Base-by-base conservation (phyloP, 352 stramenopile genomes). In the Globisporangium cystogenes region DNA sequence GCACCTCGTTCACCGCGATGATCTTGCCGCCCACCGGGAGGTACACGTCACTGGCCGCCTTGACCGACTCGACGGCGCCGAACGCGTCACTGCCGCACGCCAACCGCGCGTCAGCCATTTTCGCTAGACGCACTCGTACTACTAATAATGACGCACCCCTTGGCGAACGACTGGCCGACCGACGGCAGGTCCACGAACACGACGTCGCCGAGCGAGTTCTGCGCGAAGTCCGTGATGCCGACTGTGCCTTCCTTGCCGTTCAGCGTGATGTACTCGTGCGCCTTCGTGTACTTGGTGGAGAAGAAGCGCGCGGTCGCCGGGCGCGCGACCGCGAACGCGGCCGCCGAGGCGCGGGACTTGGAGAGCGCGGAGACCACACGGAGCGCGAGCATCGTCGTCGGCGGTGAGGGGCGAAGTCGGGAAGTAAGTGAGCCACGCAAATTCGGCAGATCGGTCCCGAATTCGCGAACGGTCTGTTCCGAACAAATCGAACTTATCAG, bases 31-130 rank as follows among this genome's bases (percentile, higher is more conserved):
- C 70, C 21, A 97, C 90, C 37, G 96, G 96, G 39, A 82, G 74
- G 75, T 99, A 99, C 51, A 99, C 91, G 56, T 99, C 97, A 27
- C 86, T 98, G 24, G 97, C 96, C 45, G 96, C 96, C 85, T 99
- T 99, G 48, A 99, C 96, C 26, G 96, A 99, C 77, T 99, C 97
- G 4, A 99, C 96, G 41, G 90, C 94, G 57, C 94, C 96, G 68
- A 99, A 99, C 31, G 74, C 67, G 31, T 98, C 86, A 41, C 87
- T 97, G 48, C 20, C 12, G 20, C 18, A 16, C 15, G 12, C 14
- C 16, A 41, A 21, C 7, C n/a, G n/a, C n/a, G n/a, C n/a, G n/a
- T n/a, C n/a, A n/a, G n/a, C n/a, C n/a, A n/a, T n/a, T n/a, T n/a
- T n/a, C n/a, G n/a, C n/a, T n/a, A n/a, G n/a, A 4, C 39, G 24